phyloP scores from a whole-genome alignment of 179 eudicot species.

The Dionaea muscipula region DNA sequence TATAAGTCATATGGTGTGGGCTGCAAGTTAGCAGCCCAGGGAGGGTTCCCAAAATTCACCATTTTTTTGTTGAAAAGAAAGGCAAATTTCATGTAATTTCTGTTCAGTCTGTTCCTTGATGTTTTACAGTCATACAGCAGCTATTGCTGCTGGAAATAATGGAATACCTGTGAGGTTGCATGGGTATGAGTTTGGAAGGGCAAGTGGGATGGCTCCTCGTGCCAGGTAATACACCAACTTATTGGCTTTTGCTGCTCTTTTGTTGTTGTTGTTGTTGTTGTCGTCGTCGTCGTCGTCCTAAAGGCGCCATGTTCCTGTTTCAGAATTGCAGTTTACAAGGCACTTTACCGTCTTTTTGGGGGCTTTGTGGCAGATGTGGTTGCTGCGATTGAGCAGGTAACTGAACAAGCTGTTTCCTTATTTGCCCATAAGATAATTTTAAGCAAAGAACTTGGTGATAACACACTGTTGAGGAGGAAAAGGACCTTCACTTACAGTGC shows the following conservation, averaged over 20 bases:
- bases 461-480: background rate
- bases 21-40: no score
- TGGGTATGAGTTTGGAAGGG: constrained; percentile 78
- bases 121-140: constrained; percentile 68
- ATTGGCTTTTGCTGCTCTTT: background rate
- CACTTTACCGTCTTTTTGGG: constrained; percentile 84
- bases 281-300: no score
- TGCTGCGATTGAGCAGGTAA: constrained; percentile 83
- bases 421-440: background rate
- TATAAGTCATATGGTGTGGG: no score
- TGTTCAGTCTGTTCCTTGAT: background rate
- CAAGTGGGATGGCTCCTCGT: constrained; percentile 99
- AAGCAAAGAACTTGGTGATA: background rate
- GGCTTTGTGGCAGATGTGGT: constrained; percentile 89
- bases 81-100: no score
- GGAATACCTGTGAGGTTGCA: constrained; percentile 80
- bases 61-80: no score
- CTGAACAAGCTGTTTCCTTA: background rate
- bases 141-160: constrained; percentile 94
- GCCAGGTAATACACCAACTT: constrained; percentile 41
- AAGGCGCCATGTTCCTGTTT: constrained; percentile 4
- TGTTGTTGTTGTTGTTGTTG: no score
- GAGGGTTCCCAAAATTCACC: no score
- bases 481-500: background rate
- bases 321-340: constrained; percentile 91